Evolutionary conservation across 2,329 filamentous ascomycete genomes (phyloP).

Genomic region (Colletotrichum acutatum): DNA sequence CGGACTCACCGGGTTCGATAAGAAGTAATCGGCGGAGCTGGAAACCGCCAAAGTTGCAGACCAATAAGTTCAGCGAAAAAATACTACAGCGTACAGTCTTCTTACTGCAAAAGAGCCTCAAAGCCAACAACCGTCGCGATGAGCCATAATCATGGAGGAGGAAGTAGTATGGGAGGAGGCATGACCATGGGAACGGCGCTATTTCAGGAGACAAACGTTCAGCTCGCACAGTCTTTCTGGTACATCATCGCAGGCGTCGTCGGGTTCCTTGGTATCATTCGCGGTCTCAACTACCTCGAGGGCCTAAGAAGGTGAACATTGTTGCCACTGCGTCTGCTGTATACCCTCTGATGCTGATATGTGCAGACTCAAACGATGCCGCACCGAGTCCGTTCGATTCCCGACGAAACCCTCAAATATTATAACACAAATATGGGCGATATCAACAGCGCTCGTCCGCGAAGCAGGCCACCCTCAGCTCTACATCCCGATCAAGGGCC

Average conservation of each 20-base stretch:
- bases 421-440: constrained; percentile 66
- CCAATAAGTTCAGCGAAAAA: neutral
- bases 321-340: neutral
- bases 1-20: neutral
- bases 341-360: neutral
- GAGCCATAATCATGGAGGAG: constrained; percentile 38
- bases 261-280: constrained; percentile 52
- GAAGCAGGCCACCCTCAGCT: constrained; percentile 68
- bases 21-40: neutral
- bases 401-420: constrained; percentile 63
- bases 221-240: constrained; percentile 67
- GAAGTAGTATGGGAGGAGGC: constrained; percentile 24
- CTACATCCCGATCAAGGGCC: constrained; percentile 55
- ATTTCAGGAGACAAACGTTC: constrained; percentile 59
- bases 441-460: constrained; percentile 65
- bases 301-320: constrained; percentile 53
- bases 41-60: neutral
- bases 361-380: constrained; percentile 58
- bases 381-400: constrained; percentile 55
- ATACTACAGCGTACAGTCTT: neutral
- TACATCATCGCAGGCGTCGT: constrained; percentile 65
- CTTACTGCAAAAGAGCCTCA: neutral
- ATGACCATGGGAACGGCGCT: constrained; percentile 47
- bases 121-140: constrained; percentile 6
- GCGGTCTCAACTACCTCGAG: constrained; percentile 56